Percentiles rank a stretch among this genome's conserved stretches.
phyloP scores from a whole-genome alignment of 2,329 filamentous ascomycete genomes.

The Pezicula carpinea region DNA sequence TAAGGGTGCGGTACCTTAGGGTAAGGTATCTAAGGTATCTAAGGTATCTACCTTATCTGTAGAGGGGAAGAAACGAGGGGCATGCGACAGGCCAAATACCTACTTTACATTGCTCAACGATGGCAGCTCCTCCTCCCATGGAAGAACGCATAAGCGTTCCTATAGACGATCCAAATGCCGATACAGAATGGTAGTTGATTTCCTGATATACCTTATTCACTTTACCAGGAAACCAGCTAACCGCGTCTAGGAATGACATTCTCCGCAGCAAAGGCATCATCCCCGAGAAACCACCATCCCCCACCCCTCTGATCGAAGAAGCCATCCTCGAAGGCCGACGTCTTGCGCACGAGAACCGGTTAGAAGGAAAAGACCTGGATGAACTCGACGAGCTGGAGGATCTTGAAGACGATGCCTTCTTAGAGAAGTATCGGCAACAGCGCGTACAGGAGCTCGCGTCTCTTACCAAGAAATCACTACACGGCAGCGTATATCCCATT shows the following conservation, averaged over 20 bases:
- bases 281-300: slow-evolving; percentile 94
- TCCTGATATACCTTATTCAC: neutral
- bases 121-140: slow-evolving; percentile 49
- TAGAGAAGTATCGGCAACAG: slow-evolving; percentile 83
- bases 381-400: slow-evolving; percentile 93
- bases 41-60: too few relatives aligned
- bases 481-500: slow-evolving; percentile 88
- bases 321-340: slow-evolving; percentile 78
- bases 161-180: slow-evolving; percentile 90
- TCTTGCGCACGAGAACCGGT: slow-evolving; percentile 83
- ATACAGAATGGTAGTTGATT: slow-evolving; percentile 81
- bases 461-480: slow-evolving; percentile 70
- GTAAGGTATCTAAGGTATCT: too few relatives aligned
- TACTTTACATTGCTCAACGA: slow-evolving; percentile 29
- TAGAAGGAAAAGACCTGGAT: slow-evolving; percentile 92
- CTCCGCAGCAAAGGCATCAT: slow-evolving; percentile 94
- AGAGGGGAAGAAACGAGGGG: too few relatives aligned
- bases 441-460: slow-evolving; percentile 77
- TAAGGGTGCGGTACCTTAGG: too few relatives aligned
- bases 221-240: too few relatives aligned
- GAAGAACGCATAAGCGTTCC: slow-evolving; percentile 72
- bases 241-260: slow-evolving; percentile 82
- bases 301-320: slow-evolving; percentile 94
- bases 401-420: slow-evolving; percentile 87
- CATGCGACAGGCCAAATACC: too few relatives aligned